Evolutionary conservation across 2,329 filamentous ascomycete genomes (phyloP), one percentile per base, ranked within the genome.

Genomic region (Thelonectria rubi): DNA sequence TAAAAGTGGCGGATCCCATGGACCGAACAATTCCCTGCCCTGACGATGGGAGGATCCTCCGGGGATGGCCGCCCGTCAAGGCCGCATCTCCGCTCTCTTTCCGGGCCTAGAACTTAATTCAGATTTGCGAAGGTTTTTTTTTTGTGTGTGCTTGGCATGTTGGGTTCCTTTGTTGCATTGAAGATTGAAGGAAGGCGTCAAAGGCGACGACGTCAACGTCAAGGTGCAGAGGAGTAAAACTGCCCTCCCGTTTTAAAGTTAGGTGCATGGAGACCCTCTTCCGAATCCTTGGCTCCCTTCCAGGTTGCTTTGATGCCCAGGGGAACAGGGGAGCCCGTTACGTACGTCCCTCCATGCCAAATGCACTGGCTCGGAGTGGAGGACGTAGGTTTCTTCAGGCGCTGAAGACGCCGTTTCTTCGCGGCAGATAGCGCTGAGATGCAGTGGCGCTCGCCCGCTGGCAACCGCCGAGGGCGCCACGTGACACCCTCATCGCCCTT

Each of bases 401-500:
- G 21, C 34, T 37, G 34, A 15, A 62, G 69, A 60, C 66, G 65
- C 68, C 66, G 64, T 64, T 63, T 68, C 60, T 15, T 69, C 69
- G 69, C 66, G 65, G 55, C 55, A 58, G 62, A 69, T 70, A 65
- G 69, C 63, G 66, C 69, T 68, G 62, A 65, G 54, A 63, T 51
- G 47, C 55, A 42, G 47, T 49, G 47, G 47, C 34, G 37, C 47
- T 49, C 63, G 60, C 55, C 65, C 54, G 64, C 65, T 67, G 61
- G 52, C 58, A 69, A 56, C 64, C 64, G 66, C 66, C 65, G 58
- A 54, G 57, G n/a, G 40, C 63, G 59, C 65, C 69, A 71, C 69
- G 69, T 71, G 69, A 71, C 68, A 64, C 65, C 45, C 66, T 64
- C 67, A 68, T 69, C 26, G 65, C 69, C 69, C 66, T 63, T 49